Conservation (phyloP, 352 stramenopile genomes). For the Thraustotheca clavata region DNA sequence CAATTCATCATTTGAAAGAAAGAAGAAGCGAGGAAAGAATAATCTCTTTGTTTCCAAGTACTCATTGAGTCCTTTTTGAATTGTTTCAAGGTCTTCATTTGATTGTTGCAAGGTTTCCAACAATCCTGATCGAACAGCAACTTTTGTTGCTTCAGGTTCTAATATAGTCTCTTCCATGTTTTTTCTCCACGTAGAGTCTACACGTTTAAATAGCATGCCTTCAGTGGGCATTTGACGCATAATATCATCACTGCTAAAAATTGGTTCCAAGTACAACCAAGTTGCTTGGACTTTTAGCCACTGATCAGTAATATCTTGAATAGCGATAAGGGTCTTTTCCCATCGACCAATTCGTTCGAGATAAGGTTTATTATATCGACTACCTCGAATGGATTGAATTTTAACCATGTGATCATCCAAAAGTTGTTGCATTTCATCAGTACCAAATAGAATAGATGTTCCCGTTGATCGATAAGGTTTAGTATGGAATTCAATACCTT, state of each 20-base stretch:
- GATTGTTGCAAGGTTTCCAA: slow-evolving; percentile 79
- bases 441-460: slow-evolving; percentile 85
- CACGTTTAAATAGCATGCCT: slow-evolving; percentile 74
- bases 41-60: slow-evolving; percentile 88
- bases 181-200: slow-evolving; percentile 80
- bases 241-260: slow-evolving; percentile 91
- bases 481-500: slow-evolving; percentile 86
- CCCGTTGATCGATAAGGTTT: slow-evolving; percentile 91
- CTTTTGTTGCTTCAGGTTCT: slow-evolving; percentile 60
- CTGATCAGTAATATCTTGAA: slow-evolving; percentile 91
- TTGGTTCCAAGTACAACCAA: slow-evolving; percentile 91
- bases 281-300: slow-evolving; percentile 92
- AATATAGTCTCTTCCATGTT: slow-evolving; percentile 84
- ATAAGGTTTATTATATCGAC: slow-evolving; percentile 90
- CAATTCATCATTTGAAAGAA: slow-evolving; percentile 89
- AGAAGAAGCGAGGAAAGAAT: slow-evolving; percentile 90
- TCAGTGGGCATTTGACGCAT: slow-evolving; percentile 89
- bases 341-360: slow-evolving; percentile 79
- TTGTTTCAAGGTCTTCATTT: slow-evolving; percentile 89
- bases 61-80: slow-evolving; percentile 90
- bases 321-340: slow-evolving; percentile 85
- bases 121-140: slow-evolving; percentile 69
- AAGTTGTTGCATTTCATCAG: slow-evolving; percentile 89
- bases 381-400: slow-evolving; percentile 91
- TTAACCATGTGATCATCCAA: slow-evolving; percentile 95